Base-by-base conservation (phyloP, 2,329 filamentous ascomycete genomes). In the Hyphodiscus sp. region DNA sequence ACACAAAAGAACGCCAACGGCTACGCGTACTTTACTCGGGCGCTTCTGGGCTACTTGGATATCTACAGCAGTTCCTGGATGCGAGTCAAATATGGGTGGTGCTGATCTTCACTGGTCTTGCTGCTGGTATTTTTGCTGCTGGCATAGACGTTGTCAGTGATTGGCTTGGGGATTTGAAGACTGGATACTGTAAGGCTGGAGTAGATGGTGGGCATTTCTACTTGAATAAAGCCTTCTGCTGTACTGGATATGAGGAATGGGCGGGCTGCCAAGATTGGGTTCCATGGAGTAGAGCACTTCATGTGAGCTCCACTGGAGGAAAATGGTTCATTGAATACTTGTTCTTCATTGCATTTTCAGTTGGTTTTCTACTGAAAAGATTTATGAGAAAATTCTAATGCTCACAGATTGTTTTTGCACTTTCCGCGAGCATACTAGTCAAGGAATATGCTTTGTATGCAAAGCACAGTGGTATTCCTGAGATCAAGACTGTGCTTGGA, bases 401-500 rank as follows among this genome's bases (percentile, higher is more conserved):
- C 7, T 43, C 6, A 1, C 47, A 91, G 87, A 76, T 92, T 10
- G 63, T 87, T 8, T 92, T 95, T 66, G 91, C 92, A 23, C 76
- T 83, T 41, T 82, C 79, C 54, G 90, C 94, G 10, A 89, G 87
- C 50, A 68, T 91, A 50, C 74, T 97, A 51, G 91, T 97, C 15
- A 83, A 86, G 63, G 82, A 86, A 63, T 97, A 91, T 70, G 90
- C 89, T 20, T 77, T 87, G 5, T 89, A 96, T 71, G 92, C 92
- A 47, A 92, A 88, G 68, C 92, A 97, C 67, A 96, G 90, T 68
- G 92, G 92, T 71, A 96, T 99, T 62, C 91, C 92, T 6, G 92
- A 99, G 74, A 95, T 99, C 72, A 99, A 99, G 76, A 96, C 91
- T 2, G 82, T 99, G 9, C 74, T 99, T 51, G 92, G 92, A 42